These are phyloP conservation scores for Hanseniaspora thailandica DNA, from an alignment of 805 yeast species.

Conservation along the genomic window DNA sequence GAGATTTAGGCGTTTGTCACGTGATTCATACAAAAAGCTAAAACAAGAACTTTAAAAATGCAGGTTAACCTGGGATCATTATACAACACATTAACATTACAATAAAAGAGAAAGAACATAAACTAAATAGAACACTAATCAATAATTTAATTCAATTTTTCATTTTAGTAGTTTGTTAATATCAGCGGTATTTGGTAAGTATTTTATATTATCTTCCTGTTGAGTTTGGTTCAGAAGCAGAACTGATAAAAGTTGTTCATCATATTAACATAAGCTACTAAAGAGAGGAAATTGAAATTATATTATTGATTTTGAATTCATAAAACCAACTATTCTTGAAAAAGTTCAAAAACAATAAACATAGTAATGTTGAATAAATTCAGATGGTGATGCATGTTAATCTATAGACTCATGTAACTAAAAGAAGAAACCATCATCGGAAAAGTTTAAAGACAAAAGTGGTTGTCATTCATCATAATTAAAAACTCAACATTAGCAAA, in stretches of 20 bases:
- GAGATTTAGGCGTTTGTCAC: neutral
- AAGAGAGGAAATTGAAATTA: neutral
- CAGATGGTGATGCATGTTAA: slow-evolving; percentile 98
- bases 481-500: slow-evolving; percentile 22
- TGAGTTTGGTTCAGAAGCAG: slow-evolving; percentile 80
- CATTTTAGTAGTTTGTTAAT: neutral
- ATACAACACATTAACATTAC: neutral
- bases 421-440: slow-evolving; percentile 31
- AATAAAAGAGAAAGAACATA: neutral
- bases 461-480: slow-evolving; percentile 30
- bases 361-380: slow-evolving; percentile 24
- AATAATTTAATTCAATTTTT: slow-evolving; percentile 3
- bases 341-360: neutral
- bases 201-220: slow-evolving; percentile 56
- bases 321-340: neutral
- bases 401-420: slow-evolving; percentile 60
- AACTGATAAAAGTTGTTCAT: slow-evolving; percentile 67
- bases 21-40: neutral
- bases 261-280: slow-evolving; percentile 31
- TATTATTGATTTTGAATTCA: slow-evolving; percentile 4
- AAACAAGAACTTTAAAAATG: too few relatives aligned
- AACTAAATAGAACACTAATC: neutral
- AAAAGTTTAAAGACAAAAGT: slow-evolving; percentile 27
- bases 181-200: slow-evolving; percentile 14
- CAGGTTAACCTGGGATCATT: too few relatives aligned